Conservation (phyloP, 139 green algal genomes). For the Chlamydomonas eustigma region DNA sequence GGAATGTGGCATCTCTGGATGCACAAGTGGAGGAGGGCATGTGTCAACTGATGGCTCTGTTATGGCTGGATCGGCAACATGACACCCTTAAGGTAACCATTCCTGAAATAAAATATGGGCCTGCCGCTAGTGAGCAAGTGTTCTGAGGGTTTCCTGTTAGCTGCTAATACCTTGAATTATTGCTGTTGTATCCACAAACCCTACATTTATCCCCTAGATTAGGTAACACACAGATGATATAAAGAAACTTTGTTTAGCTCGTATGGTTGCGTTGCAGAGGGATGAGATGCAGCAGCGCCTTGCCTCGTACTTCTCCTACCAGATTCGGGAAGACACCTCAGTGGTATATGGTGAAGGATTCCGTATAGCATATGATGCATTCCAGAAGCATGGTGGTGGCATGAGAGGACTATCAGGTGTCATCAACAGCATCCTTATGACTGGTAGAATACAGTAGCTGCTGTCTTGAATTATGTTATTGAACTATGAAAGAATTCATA, state of each 20-base stretch:
- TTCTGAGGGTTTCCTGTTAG: too few species aligned
- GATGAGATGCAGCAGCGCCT: conserved; percentile 56
- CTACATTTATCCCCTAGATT: too few species aligned
- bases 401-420: conserved; percentile 20
- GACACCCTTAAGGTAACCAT: conserved; percentile 22
- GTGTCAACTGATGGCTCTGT: conserved; percentile 86
- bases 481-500: too few species aligned
- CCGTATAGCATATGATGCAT: conserved; percentile 65
- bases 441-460: conserved; percentile 4
- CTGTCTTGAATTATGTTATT: too few species aligned
- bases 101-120: conserved; percentile 1
- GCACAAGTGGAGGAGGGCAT: conserved; percentile 83
- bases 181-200: too few species aligned
- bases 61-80: conserved; percentile 82
- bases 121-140: too few species aligned
- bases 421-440: conserved; percentile 19
- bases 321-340: conserved; percentile 76
- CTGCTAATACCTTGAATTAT: too few species aligned
- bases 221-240: too few species aligned
- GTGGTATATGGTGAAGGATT: conserved; percentile 89
- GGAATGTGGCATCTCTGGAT: conserved; percentile 49
- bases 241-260: too few species aligned
- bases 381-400: conserved; percentile 36
- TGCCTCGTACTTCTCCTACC: conserved; percentile 63
- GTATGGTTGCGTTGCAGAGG: too few species aligned